Percentiles rank a stretch among this genome's conserved stretches.
Evolutionary conservation across 2,329 filamentous ascomycete genomes (phyloP).

Genomic region (Ophiocordyceps camponoti-saundersi): DNA sequence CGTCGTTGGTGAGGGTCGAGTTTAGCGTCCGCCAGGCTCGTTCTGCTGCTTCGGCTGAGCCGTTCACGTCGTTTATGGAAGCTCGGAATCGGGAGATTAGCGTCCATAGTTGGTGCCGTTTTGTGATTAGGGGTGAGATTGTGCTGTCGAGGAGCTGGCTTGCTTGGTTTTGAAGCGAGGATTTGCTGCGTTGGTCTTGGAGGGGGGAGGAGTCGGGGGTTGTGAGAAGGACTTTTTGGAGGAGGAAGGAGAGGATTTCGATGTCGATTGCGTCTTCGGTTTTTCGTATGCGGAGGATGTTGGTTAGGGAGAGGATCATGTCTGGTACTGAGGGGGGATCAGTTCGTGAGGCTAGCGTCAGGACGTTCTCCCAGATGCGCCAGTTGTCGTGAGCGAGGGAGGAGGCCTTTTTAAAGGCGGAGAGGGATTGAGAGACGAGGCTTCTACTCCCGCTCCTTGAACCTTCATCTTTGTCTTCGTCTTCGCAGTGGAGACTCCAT

Average conservation of each 20-base stretch:
- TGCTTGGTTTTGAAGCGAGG: neutral
- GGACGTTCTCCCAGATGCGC: constrained; percentile 93
- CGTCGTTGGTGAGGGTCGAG: too few species aligned
- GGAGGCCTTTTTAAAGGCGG: constrained; percentile 76
- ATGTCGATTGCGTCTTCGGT: constrained; percentile 67
- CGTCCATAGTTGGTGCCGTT: too few species aligned
- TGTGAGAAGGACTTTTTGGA: constrained; percentile 49
- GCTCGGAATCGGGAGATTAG: too few species aligned
- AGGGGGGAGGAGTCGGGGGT: constrained; percentile 38
- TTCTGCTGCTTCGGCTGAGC: too few species aligned
- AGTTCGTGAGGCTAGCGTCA: constrained; percentile 69
- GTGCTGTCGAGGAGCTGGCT: too few species aligned
- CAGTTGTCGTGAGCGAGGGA: constrained; percentile 70
- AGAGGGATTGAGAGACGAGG: constrained; percentile 57
- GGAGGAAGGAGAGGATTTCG: constrained; percentile 52
- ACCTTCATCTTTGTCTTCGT: constrained; percentile 6
- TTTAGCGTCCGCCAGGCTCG: too few species aligned
- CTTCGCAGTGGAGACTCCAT: constrained; percentile 43
- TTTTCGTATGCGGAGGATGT: constrained; percentile 59
- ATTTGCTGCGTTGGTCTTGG: constrained; percentile 1
- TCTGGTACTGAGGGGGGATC: constrained; percentile 59
- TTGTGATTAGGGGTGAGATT: too few species aligned
- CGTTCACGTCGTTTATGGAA: too few species aligned
- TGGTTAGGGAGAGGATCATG: constrained; percentile 56
- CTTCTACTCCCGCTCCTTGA: constrained; percentile 19